Conservation (phyloP, 768 basidiomycete genomes). For the Termitomyces eurrhizus region DNA sequence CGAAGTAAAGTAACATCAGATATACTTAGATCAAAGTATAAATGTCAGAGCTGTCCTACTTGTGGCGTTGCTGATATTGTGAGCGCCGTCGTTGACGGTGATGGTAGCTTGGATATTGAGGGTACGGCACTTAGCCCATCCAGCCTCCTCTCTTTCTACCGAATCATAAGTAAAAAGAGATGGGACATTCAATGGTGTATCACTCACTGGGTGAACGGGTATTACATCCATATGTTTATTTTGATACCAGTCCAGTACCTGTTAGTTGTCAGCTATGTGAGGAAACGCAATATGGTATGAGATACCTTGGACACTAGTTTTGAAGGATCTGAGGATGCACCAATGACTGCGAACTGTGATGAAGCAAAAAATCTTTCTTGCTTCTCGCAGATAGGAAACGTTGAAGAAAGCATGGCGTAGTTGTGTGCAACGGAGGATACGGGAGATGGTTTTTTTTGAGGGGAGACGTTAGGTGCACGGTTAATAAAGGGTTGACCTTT, state of each 20-base stretch:
- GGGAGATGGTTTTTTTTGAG: neutral
- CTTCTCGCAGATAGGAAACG: slow-evolving; percentile 5
- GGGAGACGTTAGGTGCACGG: neutral
- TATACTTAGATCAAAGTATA: slow-evolving; percentile 10
- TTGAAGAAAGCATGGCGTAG: slow-evolving; percentile 3
- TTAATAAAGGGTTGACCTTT: slow-evolving; percentile 11
- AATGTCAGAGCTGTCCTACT: slow-evolving; percentile 8
- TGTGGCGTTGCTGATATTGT: slow-evolving; percentile 13
- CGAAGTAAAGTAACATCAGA: slow-evolving; percentile 8
- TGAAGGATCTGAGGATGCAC: slow-evolving; percentile 16
- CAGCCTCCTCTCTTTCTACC: slow-evolving; percentile 12
- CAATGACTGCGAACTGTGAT: slow-evolving; percentile 19
- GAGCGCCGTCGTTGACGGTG: slow-evolving; percentile 16
- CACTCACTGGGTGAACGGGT: slow-evolving; percentile 16
- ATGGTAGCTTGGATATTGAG: slow-evolving; percentile 17
- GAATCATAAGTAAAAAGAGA: neutral
- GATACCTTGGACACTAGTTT: slow-evolving; percentile 15
- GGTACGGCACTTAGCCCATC: slow-evolving; percentile 13
- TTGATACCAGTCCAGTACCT: slow-evolving; percentile 18
- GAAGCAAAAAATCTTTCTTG: slow-evolving; percentile 17
- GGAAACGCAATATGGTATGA: neutral
- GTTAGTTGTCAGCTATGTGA: neutral
- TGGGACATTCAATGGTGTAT: neutral
- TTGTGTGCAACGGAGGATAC: neutral
- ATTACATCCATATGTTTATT: slow-evolving; percentile 18